These are phyloP conservation scores for Dinochytrium kinnereticum DNA, from an alignment of 371 early-diverging fungal genomes.

Conservation along the genomic window DNA sequence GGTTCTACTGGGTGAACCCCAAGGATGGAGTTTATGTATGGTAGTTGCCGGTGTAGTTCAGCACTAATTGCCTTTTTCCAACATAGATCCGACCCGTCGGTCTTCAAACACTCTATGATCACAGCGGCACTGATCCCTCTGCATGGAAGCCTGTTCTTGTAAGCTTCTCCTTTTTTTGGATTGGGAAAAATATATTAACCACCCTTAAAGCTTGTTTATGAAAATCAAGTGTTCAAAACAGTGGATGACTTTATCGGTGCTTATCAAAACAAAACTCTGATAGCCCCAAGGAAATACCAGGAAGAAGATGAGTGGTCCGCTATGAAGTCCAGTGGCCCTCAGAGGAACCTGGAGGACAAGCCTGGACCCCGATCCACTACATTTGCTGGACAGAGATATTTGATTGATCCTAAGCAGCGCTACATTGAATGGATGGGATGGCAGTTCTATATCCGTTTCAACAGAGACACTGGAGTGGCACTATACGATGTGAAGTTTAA, in stretches of 20 bases:
- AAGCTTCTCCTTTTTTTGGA: neutral
- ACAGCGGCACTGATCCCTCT: neutral
- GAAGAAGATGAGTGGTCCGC: neutral
- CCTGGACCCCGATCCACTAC: neutral
- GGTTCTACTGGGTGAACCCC: neutral
- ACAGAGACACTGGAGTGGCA: slow-evolving; percentile 18
- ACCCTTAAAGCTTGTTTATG: neutral
- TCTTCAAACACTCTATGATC: slow-evolving; percentile 6
- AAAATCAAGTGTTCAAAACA: slow-evolving; percentile 6
- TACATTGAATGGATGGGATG: slow-evolving; percentile 17
- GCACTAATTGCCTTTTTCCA: neutral
- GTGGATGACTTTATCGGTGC: neutral
- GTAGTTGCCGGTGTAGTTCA: neutral
- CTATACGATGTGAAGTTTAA: slow-evolving; percentile 17
- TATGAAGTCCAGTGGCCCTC: neutral
- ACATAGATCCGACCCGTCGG: slow-evolving; percentile 14
- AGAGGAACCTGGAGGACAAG: neutral
- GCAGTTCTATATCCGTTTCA: neutral
- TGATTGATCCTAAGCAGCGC: neutral
- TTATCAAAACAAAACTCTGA: neutral
- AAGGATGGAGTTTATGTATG: slow-evolving; percentile 8
- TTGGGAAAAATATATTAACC: neutral
- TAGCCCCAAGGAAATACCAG: neutral
- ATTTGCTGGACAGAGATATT: neutral
- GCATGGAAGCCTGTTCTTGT: neutral